Percentiles rank a stretch among this genome's conserved stretches.
Evolutionary conservation across 176 grass and related monocot genomes (phyloP).

Genomic region (Carex kokanica): DNA sequence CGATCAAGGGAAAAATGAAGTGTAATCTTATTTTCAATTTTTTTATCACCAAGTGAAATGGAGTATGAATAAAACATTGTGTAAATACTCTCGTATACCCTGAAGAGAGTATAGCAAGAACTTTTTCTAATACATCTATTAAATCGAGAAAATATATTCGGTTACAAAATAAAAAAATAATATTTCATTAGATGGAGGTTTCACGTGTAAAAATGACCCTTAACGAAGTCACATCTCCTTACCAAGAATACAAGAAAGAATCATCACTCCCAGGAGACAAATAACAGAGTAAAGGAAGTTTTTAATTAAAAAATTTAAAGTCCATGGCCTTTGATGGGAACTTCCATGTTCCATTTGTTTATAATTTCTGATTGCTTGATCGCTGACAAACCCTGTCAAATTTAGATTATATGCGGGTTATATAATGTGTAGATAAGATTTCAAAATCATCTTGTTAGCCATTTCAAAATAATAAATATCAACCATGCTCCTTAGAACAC

Average conservation of each 20-base stretch:
- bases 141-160: background rate
- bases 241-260: conserved; percentile 2
- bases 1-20: background rate
- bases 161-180: background rate
- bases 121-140: background rate
- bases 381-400: background rate
- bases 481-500: background rate
- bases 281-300: background rate
- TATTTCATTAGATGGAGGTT: background rate
- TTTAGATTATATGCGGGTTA: conserved; percentile 3
- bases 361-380: background rate
- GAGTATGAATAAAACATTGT: background rate
- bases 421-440: background rate
- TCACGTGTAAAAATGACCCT: background rate
- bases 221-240: background rate
- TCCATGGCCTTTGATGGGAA: conserved; percentile 13
- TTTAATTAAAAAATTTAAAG: conserved; percentile 10
- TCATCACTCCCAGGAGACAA: background rate
- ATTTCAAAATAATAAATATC: background rate
- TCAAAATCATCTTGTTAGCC: background rate
- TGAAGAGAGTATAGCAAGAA: background rate
- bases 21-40: background rate
- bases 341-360: background rate
- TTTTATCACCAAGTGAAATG: background rate
- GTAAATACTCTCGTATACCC: background rate